Percentiles rank a stretch among this genome's conserved stretches.
These are phyloP conservation scores for Eucalyptus cloeziana DNA, from an alignment of 345 rosid species.

Conservation along the genomic window DNA sequence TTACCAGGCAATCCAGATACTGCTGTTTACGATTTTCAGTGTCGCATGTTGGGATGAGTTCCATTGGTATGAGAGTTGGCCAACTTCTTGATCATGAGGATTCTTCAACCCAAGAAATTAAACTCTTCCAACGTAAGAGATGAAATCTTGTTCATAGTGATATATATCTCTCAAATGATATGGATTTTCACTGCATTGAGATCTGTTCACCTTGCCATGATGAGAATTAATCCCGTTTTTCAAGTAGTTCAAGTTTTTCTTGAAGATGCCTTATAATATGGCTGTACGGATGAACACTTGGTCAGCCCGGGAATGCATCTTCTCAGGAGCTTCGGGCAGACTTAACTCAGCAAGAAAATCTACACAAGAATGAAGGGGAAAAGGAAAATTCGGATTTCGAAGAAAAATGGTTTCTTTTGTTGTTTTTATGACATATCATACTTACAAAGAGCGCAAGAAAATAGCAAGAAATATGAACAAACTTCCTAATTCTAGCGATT, in stretches of 20 bases:
- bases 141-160: neutral
- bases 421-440: neutral
- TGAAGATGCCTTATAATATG: neutral
- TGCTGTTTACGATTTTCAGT: conserved; percentile 6
- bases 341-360: neutral
- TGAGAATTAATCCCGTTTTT: neutral
- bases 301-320: neutral
- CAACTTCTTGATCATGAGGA: conserved; percentile 26
- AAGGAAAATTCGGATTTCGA: neutral
- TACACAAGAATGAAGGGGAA: neutral
- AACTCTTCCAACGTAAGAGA: conserved; percentile 30
- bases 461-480: neutral
- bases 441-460: no score
- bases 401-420: neutral
- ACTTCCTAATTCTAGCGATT: no score
- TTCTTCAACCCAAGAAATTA: conserved; percentile 25
- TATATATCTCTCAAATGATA: neutral
- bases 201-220: neutral
- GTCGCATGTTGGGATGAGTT: conserved; percentile 44
- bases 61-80: conserved; percentile 32
- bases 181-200: neutral
- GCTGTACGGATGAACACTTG: neutral
- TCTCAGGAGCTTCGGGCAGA: neutral
- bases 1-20: conserved; percentile 15
- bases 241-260: neutral